Percentiles rank a stretch among this genome's conserved stretches.
phyloP scores from a whole-genome alignment of 2,329 filamentous ascomycete species.

The Aspergillus udagawae region DNA sequence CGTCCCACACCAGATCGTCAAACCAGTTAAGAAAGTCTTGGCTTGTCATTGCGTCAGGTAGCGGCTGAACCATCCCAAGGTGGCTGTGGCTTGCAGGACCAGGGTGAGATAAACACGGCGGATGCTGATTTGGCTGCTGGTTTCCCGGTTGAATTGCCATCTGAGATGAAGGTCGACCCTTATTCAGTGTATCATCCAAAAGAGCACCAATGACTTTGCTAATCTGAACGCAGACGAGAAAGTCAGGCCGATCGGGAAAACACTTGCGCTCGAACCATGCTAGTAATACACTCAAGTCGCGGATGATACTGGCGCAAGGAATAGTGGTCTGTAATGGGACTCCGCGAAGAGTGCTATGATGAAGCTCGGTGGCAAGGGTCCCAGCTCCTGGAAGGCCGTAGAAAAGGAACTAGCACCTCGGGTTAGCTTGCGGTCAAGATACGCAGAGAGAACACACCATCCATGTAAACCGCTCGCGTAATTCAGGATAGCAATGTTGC shows the following conservation, averaged over 20 bases:
- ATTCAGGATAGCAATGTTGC: neutral
- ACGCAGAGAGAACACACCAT: neutral
- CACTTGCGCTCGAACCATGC: neutral
- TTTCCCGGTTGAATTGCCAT: no score
- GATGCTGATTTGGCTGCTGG: no score
- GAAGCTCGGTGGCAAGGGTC: slow-evolving; percentile 4
- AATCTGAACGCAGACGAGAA: neutral
- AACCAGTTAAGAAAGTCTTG: slow-evolving; percentile 1
- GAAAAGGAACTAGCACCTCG: slow-evolving; percentile 2
- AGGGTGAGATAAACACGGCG: no score
- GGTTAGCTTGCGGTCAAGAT: no score
- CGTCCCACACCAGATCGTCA: slow-evolving; percentile 1
- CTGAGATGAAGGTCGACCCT: no score
- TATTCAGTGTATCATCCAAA: neutral
- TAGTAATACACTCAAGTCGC: slow-evolving; percentile 1
- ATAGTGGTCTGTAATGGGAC: neutral
- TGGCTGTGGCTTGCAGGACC: no score
- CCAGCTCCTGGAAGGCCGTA: slow-evolving; percentile 7
- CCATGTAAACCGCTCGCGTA: neutral
- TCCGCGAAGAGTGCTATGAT: neutral
- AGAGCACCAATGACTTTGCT: neutral
- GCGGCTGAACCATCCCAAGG: neutral
- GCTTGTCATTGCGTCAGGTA: neutral
- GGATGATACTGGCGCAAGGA: slow-evolving; percentile 1
- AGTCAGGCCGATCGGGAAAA: neutral